Evolutionary conservation across 768 basidiomycete species (phyloP), one percentile per base, ranked within the genome.

Genomic region (Auricularia sp.): DNA sequence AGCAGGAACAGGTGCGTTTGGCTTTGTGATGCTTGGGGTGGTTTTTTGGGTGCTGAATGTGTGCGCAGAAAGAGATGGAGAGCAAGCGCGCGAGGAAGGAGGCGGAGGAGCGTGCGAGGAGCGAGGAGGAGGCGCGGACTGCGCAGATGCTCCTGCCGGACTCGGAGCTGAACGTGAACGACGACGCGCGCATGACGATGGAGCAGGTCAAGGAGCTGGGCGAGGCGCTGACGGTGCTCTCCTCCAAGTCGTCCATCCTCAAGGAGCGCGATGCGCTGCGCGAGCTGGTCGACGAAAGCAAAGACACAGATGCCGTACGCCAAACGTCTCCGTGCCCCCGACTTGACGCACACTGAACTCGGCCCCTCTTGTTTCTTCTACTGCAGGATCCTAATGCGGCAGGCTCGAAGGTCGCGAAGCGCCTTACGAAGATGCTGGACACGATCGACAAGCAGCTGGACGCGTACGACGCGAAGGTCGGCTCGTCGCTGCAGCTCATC

Each of bases 121-220:
- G 72, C 39, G 80, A 83, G 66, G 78, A 83, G 70, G 93, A 94
- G 75, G 83, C 89, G 47, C 85, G 82, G 54, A 81, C 88, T 67
- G 95, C 90, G 44, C 84, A 91, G 70, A 87, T 87, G 24, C 83
- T 96, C 63, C 75, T 96, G 66, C 94, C 94, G 68, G 93, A 95
- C 70, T 87, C 89, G 69, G 92, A 96, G 84, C 91, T 92, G 67
- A n/a, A 77, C 34, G 61, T 77, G 65, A 79, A 82, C 61, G 87
- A 85, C 36, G 85, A 89, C 69, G 94, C 93, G n/a, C 88, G 93
- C 54, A 98, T 99, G 96, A 98, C 94, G 2, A 85, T 89, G 10
- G 96, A 98, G 71, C 95, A 99, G 71, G 82, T 99, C 29, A 90
- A 89, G 72, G 97, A 99, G 76, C 83, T 99, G 44, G 88, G 88